These are phyloP conservation scores for Hemisphaericaspora xylanilytica DNA, from an alignment of 1,139 yeast species.

Conservation along the genomic window DNA sequence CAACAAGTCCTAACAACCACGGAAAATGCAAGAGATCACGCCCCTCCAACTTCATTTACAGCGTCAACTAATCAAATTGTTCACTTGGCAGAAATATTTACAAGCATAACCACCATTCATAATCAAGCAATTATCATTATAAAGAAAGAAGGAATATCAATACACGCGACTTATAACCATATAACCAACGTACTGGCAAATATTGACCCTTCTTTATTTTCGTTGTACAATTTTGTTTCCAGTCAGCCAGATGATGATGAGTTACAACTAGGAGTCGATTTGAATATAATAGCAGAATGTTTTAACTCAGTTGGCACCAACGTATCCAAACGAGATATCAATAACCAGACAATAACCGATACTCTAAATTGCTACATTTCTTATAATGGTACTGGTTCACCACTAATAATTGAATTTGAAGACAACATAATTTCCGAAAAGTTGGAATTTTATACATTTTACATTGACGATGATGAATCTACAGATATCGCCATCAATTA, in stretches of 20 bases:
- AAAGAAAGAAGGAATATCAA: constrained; percentile 29
- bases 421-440: constrained; percentile 67
- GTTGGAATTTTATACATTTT: constrained; percentile 65
- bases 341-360: constrained; percentile 14
- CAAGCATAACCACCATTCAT: constrained; percentile 32
- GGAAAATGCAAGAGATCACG: background rate
- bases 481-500: constrained; percentile 23
- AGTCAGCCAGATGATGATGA: constrained; percentile 15
- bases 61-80: constrained; percentile 40
- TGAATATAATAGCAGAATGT: constrained; percentile 34
- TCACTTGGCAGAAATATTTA: constrained; percentile 40
- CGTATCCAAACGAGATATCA: constrained; percentile 1
- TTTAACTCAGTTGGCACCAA: constrained; percentile 25
- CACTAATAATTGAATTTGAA: constrained; percentile 69
- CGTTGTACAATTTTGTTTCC: constrained; percentile 22
- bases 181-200: constrained; percentile 34
- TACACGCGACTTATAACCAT: constrained; percentile 40
- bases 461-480: constrained; percentile 35
- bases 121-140: constrained; percentile 38
- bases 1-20: background rate
- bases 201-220: constrained; percentile 39
- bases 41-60: constrained; percentile 19
- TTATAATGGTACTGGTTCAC: constrained; percentile 57
- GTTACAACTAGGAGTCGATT: constrained; percentile 38
- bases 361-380: constrained; percentile 33